Base-by-base conservation (phyloP, 2,329 filamentous ascomycete species). In the Colletotrichum lentis region DNA sequence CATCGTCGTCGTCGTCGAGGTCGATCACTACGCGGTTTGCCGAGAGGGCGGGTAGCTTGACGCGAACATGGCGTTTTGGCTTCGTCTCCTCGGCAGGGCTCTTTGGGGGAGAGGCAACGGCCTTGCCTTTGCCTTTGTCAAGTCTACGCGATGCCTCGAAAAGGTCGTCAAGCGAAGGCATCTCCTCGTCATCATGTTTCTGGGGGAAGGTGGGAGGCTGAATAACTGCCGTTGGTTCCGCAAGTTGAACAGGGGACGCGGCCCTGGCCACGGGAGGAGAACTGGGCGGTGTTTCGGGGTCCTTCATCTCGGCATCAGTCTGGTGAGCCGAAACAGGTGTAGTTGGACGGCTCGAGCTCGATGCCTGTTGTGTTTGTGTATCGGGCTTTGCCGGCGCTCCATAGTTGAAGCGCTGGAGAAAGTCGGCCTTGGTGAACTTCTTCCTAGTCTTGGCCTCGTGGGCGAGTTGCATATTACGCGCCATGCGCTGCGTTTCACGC, bases 381-480 rank as follows among this genome's bases (percentile, higher is more conserved):
- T 59, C 72, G 2, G 74, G 65, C 10, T 77, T 71, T 3, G 73
- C 60, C n/a, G 72, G 66, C 20, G 78, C 80, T 73, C 84, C 87
- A 74, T 90, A 94, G 75, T 94, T 94, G 82, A 98, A 97, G 27
- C 88, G 87, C 61, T 93, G 90, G 74, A 98, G 91, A 1, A 99
- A 83, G 67, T 91, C 91, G 44, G 89, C 88, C 73, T 94, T 96
- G 7, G 90, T 89, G 71, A 97, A 91, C 80, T 93, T 97, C 83
- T 96, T 98, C 79, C 91, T 94, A 1, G 93, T 97, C 80, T 90
- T 93, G 27, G 93, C 91, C 76, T 97, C 90, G 77, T 98, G 94
- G 1, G 92, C 88, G 56, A 99, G 85, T 78, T 98, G 95, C 87
- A 97, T 92, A 75, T 91, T 96, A 72, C 96, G 87, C 72, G 88